Percentiles rank a stretch among this genome's conserved stretches.
phyloP scores from a whole-genome alignment of 2,329 filamentous ascomycete species.

The Trichoderma asperellum region DNA sequence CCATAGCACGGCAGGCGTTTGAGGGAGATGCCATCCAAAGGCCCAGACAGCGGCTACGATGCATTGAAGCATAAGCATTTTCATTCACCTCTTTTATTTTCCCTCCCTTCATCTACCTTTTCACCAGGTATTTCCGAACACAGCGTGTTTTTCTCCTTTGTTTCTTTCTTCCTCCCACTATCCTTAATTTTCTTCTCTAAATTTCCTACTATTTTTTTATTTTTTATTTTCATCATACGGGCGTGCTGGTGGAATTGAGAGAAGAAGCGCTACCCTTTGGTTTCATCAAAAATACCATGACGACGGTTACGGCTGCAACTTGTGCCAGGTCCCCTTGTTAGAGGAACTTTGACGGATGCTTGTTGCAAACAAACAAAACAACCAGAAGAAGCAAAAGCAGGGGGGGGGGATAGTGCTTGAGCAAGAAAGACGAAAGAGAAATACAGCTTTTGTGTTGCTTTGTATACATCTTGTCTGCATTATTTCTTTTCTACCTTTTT shows the following conservation, averaged over 20 bases:
- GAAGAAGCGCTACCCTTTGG: constrained; percentile 15
- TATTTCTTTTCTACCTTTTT: neutral
- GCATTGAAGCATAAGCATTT: constrained; percentile 27
- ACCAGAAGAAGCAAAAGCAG: neutral
- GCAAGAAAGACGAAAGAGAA: constrained; percentile 12
- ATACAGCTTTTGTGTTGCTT: neutral
- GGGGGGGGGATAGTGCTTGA: constrained; percentile 7
- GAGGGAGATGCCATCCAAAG: constrained; percentile 20
- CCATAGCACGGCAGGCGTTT: constrained; percentile 28
- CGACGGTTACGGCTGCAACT: constrained; percentile 32
- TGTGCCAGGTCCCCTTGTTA: constrained; percentile 25
- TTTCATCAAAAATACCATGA: constrained; percentile 28
- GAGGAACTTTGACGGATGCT: constrained; percentile 27
- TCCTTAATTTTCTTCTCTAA: constrained; percentile 21
- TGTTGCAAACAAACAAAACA: constrained; percentile 14
- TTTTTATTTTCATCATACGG: constrained; percentile 16
- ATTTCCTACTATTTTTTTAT: constrained; percentile 1
- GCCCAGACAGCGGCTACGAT: constrained; percentile 19
- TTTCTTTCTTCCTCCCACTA: neutral
- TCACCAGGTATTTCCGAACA: constrained; percentile 4
- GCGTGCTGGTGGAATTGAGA: neutral
- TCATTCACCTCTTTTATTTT: constrained; percentile 10
- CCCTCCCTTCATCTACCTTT: neutral
- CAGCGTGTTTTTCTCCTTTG: constrained; percentile 7
- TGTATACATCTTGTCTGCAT: neutral